These are phyloP conservation scores for Penicillium polonicum DNA, from an alignment of 2,329 filamentous ascomycete genomes.

Conservation along the genomic window DNA sequence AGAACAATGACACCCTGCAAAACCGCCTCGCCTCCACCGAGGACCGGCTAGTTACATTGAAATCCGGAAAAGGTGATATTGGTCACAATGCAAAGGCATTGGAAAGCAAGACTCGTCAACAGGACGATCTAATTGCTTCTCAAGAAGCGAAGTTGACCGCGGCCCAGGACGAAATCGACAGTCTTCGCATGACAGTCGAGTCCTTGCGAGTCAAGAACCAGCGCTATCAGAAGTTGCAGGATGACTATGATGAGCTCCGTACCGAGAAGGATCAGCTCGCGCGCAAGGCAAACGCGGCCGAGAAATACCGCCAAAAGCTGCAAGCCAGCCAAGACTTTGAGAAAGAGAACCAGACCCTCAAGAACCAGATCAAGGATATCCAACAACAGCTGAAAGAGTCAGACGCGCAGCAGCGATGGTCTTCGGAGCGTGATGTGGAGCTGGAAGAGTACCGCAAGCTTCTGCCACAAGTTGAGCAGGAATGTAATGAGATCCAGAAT, in stretches of 20 bases:
- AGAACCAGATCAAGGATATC: slow-evolving; percentile 47
- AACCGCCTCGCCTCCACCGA: slow-evolving; percentile 47
- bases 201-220: slow-evolving; percentile 47
- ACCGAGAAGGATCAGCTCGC: slow-evolving; percentile 48
- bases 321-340: slow-evolving; percentile 51
- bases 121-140: slow-evolving; percentile 68
- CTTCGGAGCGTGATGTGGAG: slow-evolving; percentile 43
- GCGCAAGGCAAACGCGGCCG: slow-evolving; percentile 49
- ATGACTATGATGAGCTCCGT: slow-evolving; percentile 51
- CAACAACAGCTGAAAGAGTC: slow-evolving; percentile 49
- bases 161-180: slow-evolving; percentile 45
- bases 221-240: slow-evolving; percentile 47
- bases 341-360: slow-evolving; percentile 49
- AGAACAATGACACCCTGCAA: slow-evolving; percentile 50
- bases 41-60: slow-evolving; percentile 54
- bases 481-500: slow-evolving; percentile 48
- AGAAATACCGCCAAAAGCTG: slow-evolving; percentile 52
- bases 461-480: slow-evolving; percentile 49
- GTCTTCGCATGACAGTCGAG: slow-evolving; percentile 46
- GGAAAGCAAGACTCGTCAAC: slow-evolving; percentile 56
- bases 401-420: slow-evolving; percentile 43
- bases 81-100: slow-evolving; percentile 47
- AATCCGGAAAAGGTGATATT: slow-evolving; percentile 48
- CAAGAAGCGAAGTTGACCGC: slow-evolving; percentile 67
- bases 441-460: slow-evolving; percentile 47